Evolutionary conservation across 2,329 filamentous ascomycete genomes (phyloP), one percentile per base, ranked within the genome.

Genomic region (Phaeosphaeria sp.): DNA sequence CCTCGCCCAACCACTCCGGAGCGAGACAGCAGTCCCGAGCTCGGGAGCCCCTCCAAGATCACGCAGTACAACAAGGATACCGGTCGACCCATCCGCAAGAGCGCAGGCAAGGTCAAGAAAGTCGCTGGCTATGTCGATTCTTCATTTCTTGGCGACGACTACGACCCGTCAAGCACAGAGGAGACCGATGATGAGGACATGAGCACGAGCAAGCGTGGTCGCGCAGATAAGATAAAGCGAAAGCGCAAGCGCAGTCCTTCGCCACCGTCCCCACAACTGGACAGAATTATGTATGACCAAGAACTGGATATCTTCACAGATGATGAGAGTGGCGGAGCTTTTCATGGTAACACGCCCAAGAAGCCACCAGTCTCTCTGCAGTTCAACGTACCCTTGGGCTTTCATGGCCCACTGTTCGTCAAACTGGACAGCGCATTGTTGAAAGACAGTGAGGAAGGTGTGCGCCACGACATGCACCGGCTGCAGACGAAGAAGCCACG

Each of bases 301-400:
- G 63, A 67, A 39, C 59, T 68, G 18, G 71, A 72, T 18, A 64
- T 68, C 17, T 50, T 66, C 18, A 73, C 70, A 4, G 74, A 76
- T 18, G 62, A 67, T 10, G 72, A 77, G 46, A 55, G 53, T n/a
- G 58, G 56, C 18, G 58, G 60, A 2, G 55, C 58, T 20, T 63
- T 57, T 9, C 65, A 64, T 46, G 61, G 58, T 27, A 61, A 55
- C 20, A 58, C 55, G 17, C 47, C 53, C 4, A 66, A 67, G 52
- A 59, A 62, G 42, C 46, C 68, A 15, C 70, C 77, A 0, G 65
- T 81, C 39, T 72, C 75, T 27, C 65, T 83, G 23, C 80, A 78
- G n/a, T 75, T 83, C 72, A 80, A 82, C 57, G 72, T 82, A 6
- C 80, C 80, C 9, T 62, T 74, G 2, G 80, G 79, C 11, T 80